A percentile compares a stretch with the other conserved stretches of the same genome.
These are phyloP conservation scores for Stephanodiscus minutulus DNA, from an alignment of 108 stramenopile genomes.

Conservation along the genomic window DNA sequence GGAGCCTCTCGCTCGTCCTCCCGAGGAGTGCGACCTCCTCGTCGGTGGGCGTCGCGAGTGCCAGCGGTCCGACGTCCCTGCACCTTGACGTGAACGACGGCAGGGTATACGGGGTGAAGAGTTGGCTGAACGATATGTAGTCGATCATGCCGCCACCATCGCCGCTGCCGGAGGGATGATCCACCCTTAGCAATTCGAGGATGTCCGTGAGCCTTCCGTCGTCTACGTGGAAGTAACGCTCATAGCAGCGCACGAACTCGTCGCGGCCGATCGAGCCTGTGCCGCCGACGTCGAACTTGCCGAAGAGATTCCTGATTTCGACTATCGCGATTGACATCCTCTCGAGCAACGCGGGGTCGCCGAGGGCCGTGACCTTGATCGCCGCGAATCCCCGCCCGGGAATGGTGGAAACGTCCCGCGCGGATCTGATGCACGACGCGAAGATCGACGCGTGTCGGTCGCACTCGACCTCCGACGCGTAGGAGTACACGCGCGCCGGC, in stretches of 20 bases:
- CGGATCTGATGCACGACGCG: constrained; percentile 80
- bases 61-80: constrained; percentile 70
- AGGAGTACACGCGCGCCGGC: constrained; percentile 72
- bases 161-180: constrained; percentile 45
- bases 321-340: constrained; percentile 82
- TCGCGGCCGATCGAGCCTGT: constrained; percentile 63
- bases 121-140: constrained; percentile 81
- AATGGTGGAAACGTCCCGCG: constrained; percentile 59
- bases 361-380: constrained; percentile 94
- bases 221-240: constrained; percentile 47
- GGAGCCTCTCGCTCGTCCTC: constrained; percentile 69
- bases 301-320: constrained; percentile 72
- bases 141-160: constrained; percentile 61
- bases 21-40: constrained; percentile 84
- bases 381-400: constrained; percentile 83
- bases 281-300: constrained; percentile 57
- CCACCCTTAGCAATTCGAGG: constrained; percentile 36
- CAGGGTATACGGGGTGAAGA: constrained; percentile 58
- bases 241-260: constrained; percentile 60
- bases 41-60: constrained; percentile 71
- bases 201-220: constrained; percentile 50
- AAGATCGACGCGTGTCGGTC: constrained; percentile 80
- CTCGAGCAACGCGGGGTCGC: constrained; percentile 86
- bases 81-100: constrained; percentile 56
- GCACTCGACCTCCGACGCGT: constrained; percentile 82